Conservation (phyloP, 768 basidiomycete genomes). For the Mycena vulgaris region DNA sequence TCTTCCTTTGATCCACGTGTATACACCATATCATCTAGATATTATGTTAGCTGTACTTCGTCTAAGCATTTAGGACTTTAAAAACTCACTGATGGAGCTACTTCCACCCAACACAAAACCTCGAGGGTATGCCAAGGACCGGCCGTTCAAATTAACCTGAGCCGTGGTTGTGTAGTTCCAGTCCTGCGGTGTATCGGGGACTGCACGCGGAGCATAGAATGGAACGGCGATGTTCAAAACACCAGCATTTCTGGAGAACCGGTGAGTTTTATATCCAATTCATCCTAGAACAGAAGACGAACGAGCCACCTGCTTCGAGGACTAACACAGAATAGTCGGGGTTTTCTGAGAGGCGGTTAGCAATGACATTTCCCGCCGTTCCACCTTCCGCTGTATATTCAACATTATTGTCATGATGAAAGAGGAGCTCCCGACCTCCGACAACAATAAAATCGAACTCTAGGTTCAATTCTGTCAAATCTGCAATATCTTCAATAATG, state of each 20-base stretch:
- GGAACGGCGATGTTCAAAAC: constrained; percentile 25
- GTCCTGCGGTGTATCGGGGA: constrained; percentile 19
- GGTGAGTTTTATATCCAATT: background rate
- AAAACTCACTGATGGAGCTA: constrained; percentile 28
- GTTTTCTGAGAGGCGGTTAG: constrained; percentile 45
- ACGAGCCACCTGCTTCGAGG: constrained; percentile 47
- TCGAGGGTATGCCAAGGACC: constrained; percentile 2
- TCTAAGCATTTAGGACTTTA: too few species aligned
- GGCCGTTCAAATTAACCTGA: constrained; percentile 8
- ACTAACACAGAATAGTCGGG: constrained; percentile 39
- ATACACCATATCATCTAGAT: constrained; percentile 37
- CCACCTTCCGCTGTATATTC: constrained; percentile 16
- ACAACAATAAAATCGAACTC: constrained; percentile 24
- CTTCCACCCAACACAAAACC: constrained; percentile 25
- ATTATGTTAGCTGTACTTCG: background rate
- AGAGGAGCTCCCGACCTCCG: constrained; percentile 10
- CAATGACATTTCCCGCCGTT: too few species aligned
- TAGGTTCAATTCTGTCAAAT: constrained; percentile 14
- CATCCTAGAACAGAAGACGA: background rate
- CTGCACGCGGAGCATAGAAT: background rate
- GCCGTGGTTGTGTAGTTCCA: constrained; percentile 31
- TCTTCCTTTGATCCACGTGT: constrained; percentile 42
- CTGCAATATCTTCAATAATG: constrained; percentile 10
- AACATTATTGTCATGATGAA: too few species aligned
- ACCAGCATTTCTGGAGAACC: background rate